A percentile compares a stretch with the other conserved stretches of the same genome.
Evolutionary conservation across 352 stramenopile genomes (phyloP).

Genomic region (Thraustochytrium aureum): DNA sequence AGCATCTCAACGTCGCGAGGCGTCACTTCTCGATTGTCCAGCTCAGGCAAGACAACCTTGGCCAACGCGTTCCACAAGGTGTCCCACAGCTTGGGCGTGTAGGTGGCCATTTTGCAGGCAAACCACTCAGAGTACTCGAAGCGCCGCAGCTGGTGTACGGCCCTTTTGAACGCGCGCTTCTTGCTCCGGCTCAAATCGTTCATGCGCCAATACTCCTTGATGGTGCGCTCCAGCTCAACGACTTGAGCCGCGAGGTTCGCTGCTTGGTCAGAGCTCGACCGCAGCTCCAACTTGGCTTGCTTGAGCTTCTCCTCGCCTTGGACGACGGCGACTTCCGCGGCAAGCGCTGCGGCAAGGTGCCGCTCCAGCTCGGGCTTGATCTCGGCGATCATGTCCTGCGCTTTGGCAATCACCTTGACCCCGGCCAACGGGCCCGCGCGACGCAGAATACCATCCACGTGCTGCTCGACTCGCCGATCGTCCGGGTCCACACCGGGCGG

Average conservation of each 20-base stretch:
- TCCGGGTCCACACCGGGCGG: conserved; percentile 35
- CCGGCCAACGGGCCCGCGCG: conserved; percentile 20
- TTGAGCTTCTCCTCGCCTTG: not conserved
- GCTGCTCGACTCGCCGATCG: conserved; percentile 47
- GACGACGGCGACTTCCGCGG: not conserved
- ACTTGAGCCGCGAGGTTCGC: not conserved
- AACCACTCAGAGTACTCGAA: conserved; percentile 40
- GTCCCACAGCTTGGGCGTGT: conserved; percentile 27
- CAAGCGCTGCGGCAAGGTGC: not conserved
- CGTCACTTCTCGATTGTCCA: conserved; percentile 10
- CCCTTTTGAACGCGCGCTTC: conserved; percentile 42
- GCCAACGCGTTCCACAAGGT: conserved; percentile 10
- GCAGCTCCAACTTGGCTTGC: not conserved
- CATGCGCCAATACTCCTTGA: conserved; percentile 26
- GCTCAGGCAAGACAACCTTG: conserved; percentile 13
- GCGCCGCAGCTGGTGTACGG: not conserved
- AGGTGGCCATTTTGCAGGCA: conserved; percentile 49
- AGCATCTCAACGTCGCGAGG: conserved; percentile 29
- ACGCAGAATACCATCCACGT: conserved; percentile 35
- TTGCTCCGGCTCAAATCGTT: not conserved
- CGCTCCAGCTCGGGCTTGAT: not conserved
- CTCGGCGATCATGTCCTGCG: not conserved
- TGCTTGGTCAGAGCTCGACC: not conserved
- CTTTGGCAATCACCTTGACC: not conserved
- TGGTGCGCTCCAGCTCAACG: not conserved